These are phyloP conservation scores for Metschnikowia similis DNA, from an alignment of 805 yeast species.

Conservation along the genomic window DNA sequence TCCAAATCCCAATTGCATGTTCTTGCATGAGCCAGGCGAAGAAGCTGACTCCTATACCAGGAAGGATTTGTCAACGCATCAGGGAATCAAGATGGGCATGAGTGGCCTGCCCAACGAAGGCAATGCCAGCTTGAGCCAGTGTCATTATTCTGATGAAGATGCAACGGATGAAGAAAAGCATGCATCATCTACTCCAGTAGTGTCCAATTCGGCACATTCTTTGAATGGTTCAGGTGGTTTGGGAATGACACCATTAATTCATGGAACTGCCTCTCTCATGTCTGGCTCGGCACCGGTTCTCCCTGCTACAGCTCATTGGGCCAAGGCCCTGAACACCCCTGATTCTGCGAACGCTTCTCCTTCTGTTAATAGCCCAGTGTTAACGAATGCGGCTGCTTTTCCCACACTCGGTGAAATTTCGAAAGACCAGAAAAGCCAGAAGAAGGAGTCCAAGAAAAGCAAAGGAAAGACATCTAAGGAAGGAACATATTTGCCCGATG, in stretches of 20 bases:
- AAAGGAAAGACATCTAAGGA: slow-evolving; percentile 31
- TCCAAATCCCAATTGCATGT: slow-evolving; percentile 98
- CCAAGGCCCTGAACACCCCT: slow-evolving; percentile 20
- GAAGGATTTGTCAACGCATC: slow-evolving; percentile 77
- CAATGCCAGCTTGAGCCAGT: slow-evolving; percentile 11
- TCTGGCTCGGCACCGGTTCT: slow-evolving; percentile 40
- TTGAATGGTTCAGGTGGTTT: slow-evolving; percentile 3
- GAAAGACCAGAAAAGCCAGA: slow-evolving; percentile 33
- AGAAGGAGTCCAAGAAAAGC: slow-evolving; percentile 27
- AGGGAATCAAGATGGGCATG: slow-evolving; percentile 55
- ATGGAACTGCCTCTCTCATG: slow-evolving; percentile 8
- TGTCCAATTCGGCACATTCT: slow-evolving; percentile 1
- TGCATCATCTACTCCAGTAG: neutral
- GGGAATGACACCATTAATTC: slow-evolving; percentile 2
- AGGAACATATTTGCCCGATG: slow-evolving; percentile 41
- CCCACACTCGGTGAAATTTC: slow-evolving; percentile 53
- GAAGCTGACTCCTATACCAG: slow-evolving; percentile 96
- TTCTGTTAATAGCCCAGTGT: slow-evolving; percentile 29
- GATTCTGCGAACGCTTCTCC: slow-evolving; percentile 35
- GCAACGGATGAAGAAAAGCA: slow-evolving; percentile 10
- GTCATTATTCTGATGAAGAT: slow-evolving; percentile 12
- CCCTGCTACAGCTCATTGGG: slow-evolving; percentile 50
- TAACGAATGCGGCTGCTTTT: slow-evolving; percentile 52
- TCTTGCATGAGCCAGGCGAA: slow-evolving; percentile 98
- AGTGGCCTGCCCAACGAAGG: slow-evolving; percentile 25